A percentile compares a stretch with the other conserved stretches of the same genome.
phyloP scores from a whole-genome alignment of 73 alveolate species.

The Tetrahymena elliotti region DNA sequence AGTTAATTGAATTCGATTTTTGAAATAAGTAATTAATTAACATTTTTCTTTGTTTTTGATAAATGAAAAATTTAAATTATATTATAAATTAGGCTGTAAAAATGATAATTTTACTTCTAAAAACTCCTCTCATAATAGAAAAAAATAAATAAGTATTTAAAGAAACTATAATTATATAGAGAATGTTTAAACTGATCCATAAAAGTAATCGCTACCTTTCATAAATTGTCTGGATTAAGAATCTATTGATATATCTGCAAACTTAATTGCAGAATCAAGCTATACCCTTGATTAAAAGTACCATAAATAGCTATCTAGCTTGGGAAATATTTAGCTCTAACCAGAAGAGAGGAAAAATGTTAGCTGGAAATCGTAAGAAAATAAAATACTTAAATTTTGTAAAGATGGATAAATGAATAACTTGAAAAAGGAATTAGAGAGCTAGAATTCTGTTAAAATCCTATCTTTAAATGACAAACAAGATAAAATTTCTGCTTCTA shows the following conservation, averaged over 20 bases:
- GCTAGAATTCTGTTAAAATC: background rate
- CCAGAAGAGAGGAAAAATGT: background rate
- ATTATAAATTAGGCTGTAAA: background rate
- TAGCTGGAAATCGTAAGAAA: background rate
- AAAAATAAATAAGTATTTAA: background rate
- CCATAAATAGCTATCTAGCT: background rate
- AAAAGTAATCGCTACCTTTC: background rate
- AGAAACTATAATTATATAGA: background rate
- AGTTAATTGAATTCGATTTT: too few species aligned
- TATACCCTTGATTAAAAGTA: background rate
- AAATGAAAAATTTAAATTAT: too few species aligned
- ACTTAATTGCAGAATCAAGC: background rate
- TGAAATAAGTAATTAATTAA: background rate
- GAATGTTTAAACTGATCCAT: background rate
- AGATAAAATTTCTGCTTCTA: background rate
- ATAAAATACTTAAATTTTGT: background rate
- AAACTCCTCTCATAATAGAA: background rate
- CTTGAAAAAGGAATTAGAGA: background rate
- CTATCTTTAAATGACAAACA: background rate
- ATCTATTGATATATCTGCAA: background rate
- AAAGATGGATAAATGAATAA: background rate
- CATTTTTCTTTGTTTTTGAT: too few species aligned
- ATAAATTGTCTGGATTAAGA: background rate
- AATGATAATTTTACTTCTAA: background rate
- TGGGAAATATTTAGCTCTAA: background rate